Evolutionary conservation across 108 stramenopile species (phyloP).

Genomic region (Skeletonema grethae): DNA sequence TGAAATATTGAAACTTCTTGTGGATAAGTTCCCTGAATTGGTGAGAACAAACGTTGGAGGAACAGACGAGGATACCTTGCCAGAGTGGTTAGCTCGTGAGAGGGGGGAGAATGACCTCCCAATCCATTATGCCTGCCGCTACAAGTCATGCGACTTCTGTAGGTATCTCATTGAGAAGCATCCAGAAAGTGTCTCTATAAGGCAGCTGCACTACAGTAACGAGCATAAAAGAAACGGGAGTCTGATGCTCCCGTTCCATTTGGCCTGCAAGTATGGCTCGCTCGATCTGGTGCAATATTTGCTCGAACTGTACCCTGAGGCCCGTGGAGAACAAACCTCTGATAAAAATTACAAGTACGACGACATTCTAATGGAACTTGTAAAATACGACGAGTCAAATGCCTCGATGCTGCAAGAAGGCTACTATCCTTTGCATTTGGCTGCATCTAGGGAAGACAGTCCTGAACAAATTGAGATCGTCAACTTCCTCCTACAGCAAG

Average conservation of each 20-base stretch:
- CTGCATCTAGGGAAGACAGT: not conserved
- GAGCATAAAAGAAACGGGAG: not conserved
- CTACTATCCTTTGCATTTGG: not conserved
- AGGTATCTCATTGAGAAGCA: not conserved
- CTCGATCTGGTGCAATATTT: not conserved
- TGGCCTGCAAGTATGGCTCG: not conserved
- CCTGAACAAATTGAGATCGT: not conserved
- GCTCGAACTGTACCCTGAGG: not conserved
- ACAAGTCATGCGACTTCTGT: not conserved
- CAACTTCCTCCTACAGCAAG: not conserved
- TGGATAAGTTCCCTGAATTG: not conserved
- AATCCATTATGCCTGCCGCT: not conserved
- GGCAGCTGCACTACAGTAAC: not conserved
- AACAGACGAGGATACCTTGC: not conserved
- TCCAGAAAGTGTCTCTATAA: not conserved
- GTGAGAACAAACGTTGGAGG: not conserved
- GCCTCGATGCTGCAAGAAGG: not conserved
- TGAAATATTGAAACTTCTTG: not conserved
- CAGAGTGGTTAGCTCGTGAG: not conserved
- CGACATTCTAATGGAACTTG: no score
- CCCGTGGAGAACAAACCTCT: not conserved
- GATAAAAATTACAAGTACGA: not conserved
- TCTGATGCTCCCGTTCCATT: not conserved
- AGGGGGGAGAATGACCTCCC: slow-evolving; percentile 1
- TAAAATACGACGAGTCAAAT: not conserved